Evolutionary conservation across 148 eudicot genomes (phyloP), one percentile per base, ranked within the genome.

Genomic region (Camellia japonica): DNA sequence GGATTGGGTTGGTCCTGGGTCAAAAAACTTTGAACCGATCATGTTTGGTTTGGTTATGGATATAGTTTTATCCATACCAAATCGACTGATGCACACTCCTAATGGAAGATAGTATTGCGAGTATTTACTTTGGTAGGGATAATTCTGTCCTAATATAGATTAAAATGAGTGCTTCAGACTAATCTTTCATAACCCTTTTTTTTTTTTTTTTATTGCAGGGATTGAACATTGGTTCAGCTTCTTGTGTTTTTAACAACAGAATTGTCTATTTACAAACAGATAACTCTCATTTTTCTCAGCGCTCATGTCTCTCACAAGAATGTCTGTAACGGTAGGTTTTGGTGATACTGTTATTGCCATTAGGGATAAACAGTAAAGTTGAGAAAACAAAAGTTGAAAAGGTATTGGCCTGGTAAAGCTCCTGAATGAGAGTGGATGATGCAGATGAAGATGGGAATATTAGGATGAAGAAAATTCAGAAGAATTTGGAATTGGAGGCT

Each of bases 281-380:
- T 11, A 30, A 15, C 46, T 56, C 8, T 52, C 44, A 49, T 71
- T 58, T 74, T 58, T 56, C 23, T 52, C 46, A 56, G 47, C 19
- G 61, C 38, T 6, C 18, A 3, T 60, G 5, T 70, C 44, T 71
- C 4, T 61, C 0, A 16, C 11, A 52, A 82, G 64, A 18, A 93
- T 93, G 97, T 93, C 95, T 38, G 97, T 93, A 18, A 93, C 97
- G 0, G 97, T 95, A 2, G 96, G 94, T 52, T 96, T 93, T 5
- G 87, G 91, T 80, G 96, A 93, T 83, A 74, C 93, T 73, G 78
- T 89, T 6, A 90, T 90, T 47, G 90, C 98, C 56, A 78, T 93
- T 56, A 79, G 98, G 87, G 98, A 92, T 81, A 93, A 93, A 80
- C 93, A 96, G 98, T 41, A 92, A 90, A 78, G 92, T 93, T 52